Evolutionary conservation across 768 basidiomycete species (phyloP), one percentile per base, ranked within the genome.

Genomic region (Dentipellis fragilis): DNA sequence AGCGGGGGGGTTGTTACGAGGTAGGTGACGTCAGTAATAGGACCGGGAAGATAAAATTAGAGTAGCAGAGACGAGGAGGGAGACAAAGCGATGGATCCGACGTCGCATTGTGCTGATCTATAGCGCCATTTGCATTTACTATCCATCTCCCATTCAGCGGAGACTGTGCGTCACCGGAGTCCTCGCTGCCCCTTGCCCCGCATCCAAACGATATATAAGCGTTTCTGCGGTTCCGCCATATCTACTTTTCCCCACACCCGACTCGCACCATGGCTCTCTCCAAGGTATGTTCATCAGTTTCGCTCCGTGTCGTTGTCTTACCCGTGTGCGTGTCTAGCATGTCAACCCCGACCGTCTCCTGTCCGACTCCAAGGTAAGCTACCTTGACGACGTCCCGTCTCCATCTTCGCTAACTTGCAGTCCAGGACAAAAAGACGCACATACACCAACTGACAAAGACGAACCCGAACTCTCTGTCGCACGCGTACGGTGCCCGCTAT

Each of bases 401-500:
- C 23, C 45, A 2, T 2, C 8, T 8, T 47, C 21, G 21, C 35
- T 37, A 29, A 58, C 36, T 40, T 29, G 17, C n/a, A 29, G 42
- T 29, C 10, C 54, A 82, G 77, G 80, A 81, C 63, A 78, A 77
- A 49, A 75, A 60, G 51, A 57, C 60, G 38, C 61, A 64, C 53
- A 60, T 75, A 51, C 60, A 61, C 49, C 71, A 67, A 55, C 57
- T 62, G 40, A 63, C 76, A n/a, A 73, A 68, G 12, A 65, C 66
- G 2, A 54, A 71, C 2, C 62, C 72, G 7, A 64, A 71, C 38
- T 57, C 67, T 1, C 46, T 75, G 10, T 55, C 63, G 0, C 77
- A 79, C 55, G 66, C 79, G 39, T 87, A 85, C 58, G 81, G 79
- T 21, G 79, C 76, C 17, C 80, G 83, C 46, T 88, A 87, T 65